phyloP scores from a whole-genome alignment of 352 stramenopile species.

The Blastocystis sp. region DNA sequence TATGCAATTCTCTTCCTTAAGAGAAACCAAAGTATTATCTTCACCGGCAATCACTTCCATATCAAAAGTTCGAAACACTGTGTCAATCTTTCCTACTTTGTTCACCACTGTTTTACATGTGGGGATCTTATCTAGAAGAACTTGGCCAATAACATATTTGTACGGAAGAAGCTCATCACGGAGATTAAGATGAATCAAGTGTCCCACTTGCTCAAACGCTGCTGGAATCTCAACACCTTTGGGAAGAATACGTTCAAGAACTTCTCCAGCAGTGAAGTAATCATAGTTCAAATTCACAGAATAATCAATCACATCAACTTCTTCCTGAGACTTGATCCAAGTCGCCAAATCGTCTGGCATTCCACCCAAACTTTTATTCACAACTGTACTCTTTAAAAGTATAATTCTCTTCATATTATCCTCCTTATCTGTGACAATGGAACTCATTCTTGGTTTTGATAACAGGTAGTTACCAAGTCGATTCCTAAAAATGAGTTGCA shows the following conservation, averaged over 20 bases:
- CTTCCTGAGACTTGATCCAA: constrained; percentile 65
- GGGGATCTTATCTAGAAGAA: constrained; percentile 91
- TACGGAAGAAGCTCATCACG: constrained; percentile 87
- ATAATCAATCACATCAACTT: constrained; percentile 39
- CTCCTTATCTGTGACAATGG: background rate
- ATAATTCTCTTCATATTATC: constrained; percentile 45
- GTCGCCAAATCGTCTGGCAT: background rate
- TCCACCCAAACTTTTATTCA: background rate
- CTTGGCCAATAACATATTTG: constrained; percentile 91
- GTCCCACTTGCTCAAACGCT: constrained; percentile 90
- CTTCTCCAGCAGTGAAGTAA: constrained; percentile 74
- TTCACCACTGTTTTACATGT: constrained; percentile 92
- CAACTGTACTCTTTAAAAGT: constrained; percentile 1
- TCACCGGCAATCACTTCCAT: constrained; percentile 84
- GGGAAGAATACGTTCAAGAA: constrained; percentile 73
- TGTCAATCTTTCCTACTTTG: constrained; percentile 92
- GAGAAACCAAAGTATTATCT: constrained; percentile 78
- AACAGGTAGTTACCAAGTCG: constrained; percentile 21
- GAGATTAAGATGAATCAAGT: constrained; percentile 95
- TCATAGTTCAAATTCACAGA: constrained; percentile 69
- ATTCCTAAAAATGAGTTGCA: background rate
- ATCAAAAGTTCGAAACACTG: constrained; percentile 83
- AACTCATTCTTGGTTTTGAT: background rate
- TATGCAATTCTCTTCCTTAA: constrained; percentile 80
- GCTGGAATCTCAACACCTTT: constrained; percentile 82